Percentiles rank a stretch among this genome's conserved stretches.
phyloP scores from a whole-genome alignment of 345 rosid genomes.

The rapeseed (Brassica napus) region DNA sequence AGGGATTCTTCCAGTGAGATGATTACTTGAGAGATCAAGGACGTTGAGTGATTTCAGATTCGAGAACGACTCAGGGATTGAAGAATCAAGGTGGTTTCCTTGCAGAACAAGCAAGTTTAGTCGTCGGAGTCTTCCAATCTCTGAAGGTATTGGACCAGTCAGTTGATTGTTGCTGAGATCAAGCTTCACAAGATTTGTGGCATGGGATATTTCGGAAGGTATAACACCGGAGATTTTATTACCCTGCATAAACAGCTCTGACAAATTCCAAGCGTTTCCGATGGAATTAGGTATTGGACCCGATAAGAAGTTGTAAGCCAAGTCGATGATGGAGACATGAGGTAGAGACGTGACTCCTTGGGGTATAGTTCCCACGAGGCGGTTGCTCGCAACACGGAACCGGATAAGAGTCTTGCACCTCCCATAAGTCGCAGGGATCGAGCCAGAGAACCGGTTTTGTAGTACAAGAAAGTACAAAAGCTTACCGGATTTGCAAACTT shows the following conservation, averaged over 20 bases:
- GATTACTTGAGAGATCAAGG: conserved; percentile 82
- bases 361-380: conserved; percentile 62
- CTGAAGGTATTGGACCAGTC: conserved; percentile 76
- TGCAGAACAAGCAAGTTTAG: conserved; percentile 74
- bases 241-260: conserved; percentile 77
- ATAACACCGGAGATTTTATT: conserved; percentile 68
- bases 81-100: conserved; percentile 62
- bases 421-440: conserved; percentile 58
- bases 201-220: conserved; percentile 68
- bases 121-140: conserved; percentile 66
- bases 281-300: conserved; percentile 62
- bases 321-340: conserved; percentile 80
- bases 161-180: conserved; percentile 78
- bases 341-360: conserved; percentile 70
- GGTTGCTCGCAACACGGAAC: conserved; percentile 77
- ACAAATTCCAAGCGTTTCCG: conserved; percentile 67
- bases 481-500: conserved; percentile 73
- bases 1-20: conserved; percentile 71
- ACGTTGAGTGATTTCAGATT: conserved; percentile 71
- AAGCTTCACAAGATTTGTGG: conserved; percentile 77
- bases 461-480: conserved; percentile 74
- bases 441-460: conserved; percentile 67
- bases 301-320: conserved; percentile 63
- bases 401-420: conserved; percentile 66
- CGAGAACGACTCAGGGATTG: conserved; percentile 72